Conservation (phyloP, 176 grass and related monocot species). For the Pharus latifolius region DNA sequence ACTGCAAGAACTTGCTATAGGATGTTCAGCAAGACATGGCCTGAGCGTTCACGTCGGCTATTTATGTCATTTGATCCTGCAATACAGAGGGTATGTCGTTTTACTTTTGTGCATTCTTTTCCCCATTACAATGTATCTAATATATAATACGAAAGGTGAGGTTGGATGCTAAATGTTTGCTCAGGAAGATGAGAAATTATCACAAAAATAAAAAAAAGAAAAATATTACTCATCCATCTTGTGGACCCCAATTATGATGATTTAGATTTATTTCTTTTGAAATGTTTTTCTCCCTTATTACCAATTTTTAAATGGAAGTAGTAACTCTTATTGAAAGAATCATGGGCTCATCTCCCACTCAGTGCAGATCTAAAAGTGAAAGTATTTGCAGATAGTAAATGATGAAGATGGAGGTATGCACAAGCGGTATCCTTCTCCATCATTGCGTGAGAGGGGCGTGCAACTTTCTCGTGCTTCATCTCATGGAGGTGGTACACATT, state of each 20-base stretch:
- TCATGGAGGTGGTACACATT: constrained; percentile 37
- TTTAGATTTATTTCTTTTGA: too few species aligned
- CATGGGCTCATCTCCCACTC: neutral
- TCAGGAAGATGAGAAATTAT: too few species aligned
- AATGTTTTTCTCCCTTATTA: too few species aligned
- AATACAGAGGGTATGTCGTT: constrained; percentile 67
- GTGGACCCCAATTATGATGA: too few species aligned
- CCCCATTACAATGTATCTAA: neutral
- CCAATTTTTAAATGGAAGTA: too few species aligned
- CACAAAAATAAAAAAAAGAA: too few species aligned
- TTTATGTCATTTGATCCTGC: constrained; percentile 85
- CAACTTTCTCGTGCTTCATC: constrained; percentile 51
- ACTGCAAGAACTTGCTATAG: constrained; percentile 70
- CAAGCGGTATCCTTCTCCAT: constrained; percentile 65
- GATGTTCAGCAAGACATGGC: constrained; percentile 88
- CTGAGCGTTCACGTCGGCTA: constrained; percentile 52
- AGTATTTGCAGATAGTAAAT: constrained; percentile 62
- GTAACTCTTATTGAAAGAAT: neutral
- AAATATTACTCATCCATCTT: too few species aligned
- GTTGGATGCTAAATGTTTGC: too few species aligned
- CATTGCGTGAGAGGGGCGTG: constrained; percentile 50
- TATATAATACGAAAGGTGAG: neutral
- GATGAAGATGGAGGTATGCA: constrained; percentile 81
- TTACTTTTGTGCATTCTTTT: constrained; percentile 5
- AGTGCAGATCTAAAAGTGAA: constrained; percentile 10